phyloP scores from a whole-genome alignment of 2,329 filamentous ascomycete species.

The Colletotrichum sojae region DNA sequence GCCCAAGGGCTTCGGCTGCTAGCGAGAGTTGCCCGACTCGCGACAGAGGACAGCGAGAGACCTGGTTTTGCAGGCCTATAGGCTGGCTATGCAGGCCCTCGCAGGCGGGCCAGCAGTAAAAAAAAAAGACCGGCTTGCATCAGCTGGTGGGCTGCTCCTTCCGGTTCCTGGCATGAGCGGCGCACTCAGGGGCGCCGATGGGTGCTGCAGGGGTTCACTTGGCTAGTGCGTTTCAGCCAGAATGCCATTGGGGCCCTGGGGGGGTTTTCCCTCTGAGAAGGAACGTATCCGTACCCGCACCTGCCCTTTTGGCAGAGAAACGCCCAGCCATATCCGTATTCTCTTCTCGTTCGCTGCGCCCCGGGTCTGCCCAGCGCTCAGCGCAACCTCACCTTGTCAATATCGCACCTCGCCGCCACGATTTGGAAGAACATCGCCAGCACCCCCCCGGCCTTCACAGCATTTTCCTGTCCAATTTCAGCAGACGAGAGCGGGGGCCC shows the following conservation, averaged over 20 bases:
- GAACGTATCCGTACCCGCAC: constrained; percentile 3
- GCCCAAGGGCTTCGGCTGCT: too few species aligned
- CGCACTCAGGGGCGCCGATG: constrained; percentile 27
- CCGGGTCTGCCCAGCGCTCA: neutral
- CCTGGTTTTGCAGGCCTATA: too few species aligned
- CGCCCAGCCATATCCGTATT: constrained; percentile 1
- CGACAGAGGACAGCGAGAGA: neutral
- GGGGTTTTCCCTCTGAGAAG: neutral
- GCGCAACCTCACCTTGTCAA: neutral
- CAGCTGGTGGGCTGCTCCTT: constrained; percentile 4
- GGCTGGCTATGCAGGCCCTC: too few species aligned
- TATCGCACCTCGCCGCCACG: neutral
- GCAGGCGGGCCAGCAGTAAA: neutral
- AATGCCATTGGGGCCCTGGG: constrained; percentile 36
- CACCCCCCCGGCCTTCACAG: constrained; percentile 16
- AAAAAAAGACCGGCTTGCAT: constrained; percentile 10
- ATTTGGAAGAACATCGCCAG: neutral
- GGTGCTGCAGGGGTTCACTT: constrained; percentile 31
- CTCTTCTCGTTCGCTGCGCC: constrained; percentile 8
- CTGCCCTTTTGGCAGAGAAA: constrained; percentile 13
- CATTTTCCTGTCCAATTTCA: constrained; percentile 34
- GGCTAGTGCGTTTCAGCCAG: constrained; percentile 35
- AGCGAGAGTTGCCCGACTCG: too few species aligned
- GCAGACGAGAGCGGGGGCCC: constrained; percentile 6
- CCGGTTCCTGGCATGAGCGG: constrained; percentile 3